Base-by-base conservation (phyloP, 2,329 filamentous ascomycete species). In the Conoideocrella luteorostrata region DNA sequence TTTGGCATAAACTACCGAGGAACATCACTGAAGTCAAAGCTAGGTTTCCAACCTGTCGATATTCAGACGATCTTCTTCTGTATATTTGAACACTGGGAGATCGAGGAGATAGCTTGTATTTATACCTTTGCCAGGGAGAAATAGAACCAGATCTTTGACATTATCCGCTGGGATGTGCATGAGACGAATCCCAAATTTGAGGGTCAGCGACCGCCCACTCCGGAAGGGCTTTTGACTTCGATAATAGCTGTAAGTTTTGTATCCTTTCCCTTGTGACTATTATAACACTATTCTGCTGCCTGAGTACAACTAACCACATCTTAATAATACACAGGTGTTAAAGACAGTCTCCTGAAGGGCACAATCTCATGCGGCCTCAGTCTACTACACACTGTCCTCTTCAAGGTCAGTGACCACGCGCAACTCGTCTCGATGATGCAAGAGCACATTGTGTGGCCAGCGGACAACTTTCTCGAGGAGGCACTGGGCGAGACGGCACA, bases 121-220 rank as follows among this genome's bases (percentile, higher is more conserved):
- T 30, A 38, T 17, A 12, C 13, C 11, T 44, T 44, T 28, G 23
- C 26, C 15, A 13, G 23, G 9, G 41, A 44, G 11, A 43, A 29
- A 37, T 32, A 26, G 13, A 20, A 23, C 7, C 20, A 38, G 15
- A 35, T 34, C 12, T 39, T 45, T 23, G 13, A 18, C 7, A 3
- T 15, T 20, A 44, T 45, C 10, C 4, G 12, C 20, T 47, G 30
- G 15, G 33, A 41, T 45, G 17, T 42, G 7, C 4, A 39, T n/a
- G 17, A 36, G 20, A 37, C 13, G 10, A 45, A 42, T n/a, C 43
- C 46, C 12, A 41, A 43, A 13, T 48, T 48, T 24, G 34, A 40
- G 7, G 15, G 21, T 22, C 21, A 43, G 15, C 17, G 28, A 5
- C 15, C 35, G 13, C 39, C 42, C 18, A 39, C 39, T 28, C 32